Evolutionary conservation across 2,329 filamentous ascomycete genomes (phyloP).

Genomic region (Cladosporium phlei): DNA sequence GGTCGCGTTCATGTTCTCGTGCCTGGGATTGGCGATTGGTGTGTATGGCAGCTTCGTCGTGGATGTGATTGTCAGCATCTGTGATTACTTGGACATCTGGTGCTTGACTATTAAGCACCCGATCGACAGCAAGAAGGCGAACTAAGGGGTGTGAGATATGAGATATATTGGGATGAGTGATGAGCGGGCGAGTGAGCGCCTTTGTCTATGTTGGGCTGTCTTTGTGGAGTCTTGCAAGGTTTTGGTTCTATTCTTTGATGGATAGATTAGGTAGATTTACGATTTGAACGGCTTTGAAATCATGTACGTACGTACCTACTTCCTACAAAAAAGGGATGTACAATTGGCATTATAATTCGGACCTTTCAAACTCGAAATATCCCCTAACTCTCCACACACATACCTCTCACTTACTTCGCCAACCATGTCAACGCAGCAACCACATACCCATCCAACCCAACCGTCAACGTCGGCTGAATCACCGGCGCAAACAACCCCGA

Average conservation of each 20-base stretch:
- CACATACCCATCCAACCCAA: conserved; percentile 41
- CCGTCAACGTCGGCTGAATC: conserved; percentile 54
- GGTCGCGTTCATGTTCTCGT: conserved; percentile 84
- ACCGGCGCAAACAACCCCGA: conserved; percentile 55
- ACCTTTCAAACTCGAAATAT: background rate
- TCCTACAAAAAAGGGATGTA: too few relatives aligned
- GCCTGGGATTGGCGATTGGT: conserved; percentile 76
- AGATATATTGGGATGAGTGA: too few relatives aligned
- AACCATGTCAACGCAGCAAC: conserved; percentile 34
- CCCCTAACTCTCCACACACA: background rate
- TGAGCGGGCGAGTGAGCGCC: background rate
- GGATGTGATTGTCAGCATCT: conserved; percentile 95
- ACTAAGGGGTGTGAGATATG: background rate
- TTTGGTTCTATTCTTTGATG: too few relatives aligned
- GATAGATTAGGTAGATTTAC: too few relatives aligned
- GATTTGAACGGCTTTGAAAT: background rate
- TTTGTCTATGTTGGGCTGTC: too few relatives aligned
- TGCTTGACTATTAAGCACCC: conserved; percentile 94
- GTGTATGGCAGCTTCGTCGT: conserved; percentile 98
- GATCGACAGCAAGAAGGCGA: conserved; percentile 18
- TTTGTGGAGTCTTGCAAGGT: too few relatives aligned
- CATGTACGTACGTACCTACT: too few relatives aligned
- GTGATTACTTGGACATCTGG: conserved; percentile 97
- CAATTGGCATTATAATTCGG: too few relatives aligned
- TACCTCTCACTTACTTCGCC: conserved; percentile 15